phyloP scores from a whole-genome alignment of 495 filamentous ascomycete species.

The Umbilicaria muhlenbergii region DNA sequence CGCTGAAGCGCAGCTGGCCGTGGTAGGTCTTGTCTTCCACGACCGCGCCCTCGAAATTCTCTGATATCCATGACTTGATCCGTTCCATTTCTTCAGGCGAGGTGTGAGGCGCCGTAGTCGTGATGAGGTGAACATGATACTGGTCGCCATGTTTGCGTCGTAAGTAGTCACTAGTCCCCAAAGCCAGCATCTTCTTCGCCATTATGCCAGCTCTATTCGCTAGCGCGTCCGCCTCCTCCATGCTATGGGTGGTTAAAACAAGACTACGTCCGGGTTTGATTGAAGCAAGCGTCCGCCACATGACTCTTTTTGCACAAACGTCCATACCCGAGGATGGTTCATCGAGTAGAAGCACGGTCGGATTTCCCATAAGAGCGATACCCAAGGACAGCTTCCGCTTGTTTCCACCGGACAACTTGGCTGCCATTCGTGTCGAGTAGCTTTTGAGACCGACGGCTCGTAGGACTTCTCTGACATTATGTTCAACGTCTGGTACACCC shows the following conservation, averaged over 20 bases:
- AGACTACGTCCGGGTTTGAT: conserved; percentile 23
- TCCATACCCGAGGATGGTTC: conserved; percentile 35
- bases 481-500: conserved; percentile 31
- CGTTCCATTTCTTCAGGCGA: conserved; percentile 43
- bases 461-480: conserved; percentile 34
- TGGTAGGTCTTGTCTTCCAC: conserved; percentile 64
- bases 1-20: conserved; percentile 64
- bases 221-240: conserved; percentile 32
- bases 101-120: conserved; percentile 54
- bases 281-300: conserved; percentile 30
- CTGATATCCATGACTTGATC: conserved; percentile 44
- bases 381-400: conserved; percentile 37
- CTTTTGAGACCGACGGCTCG: conserved; percentile 24
- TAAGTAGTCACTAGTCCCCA: conserved; percentile 24
- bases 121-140: conserved; percentile 43
- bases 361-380: conserved; percentile 34
- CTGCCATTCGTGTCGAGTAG: conserved; percentile 25
- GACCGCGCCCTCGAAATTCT: conserved; percentile 37
- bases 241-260: conserved; percentile 28
- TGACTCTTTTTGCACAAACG: conserved; percentile 31
- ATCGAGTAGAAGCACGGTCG: conserved; percentile 31
- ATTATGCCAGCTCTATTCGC: conserved; percentile 28
- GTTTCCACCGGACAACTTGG: conserved; percentile 36
- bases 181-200: conserved; percentile 26
- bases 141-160: conserved; percentile 23